Conservation (phyloP, 176 grass and related monocot species). For the Phragmites australis region DNA sequence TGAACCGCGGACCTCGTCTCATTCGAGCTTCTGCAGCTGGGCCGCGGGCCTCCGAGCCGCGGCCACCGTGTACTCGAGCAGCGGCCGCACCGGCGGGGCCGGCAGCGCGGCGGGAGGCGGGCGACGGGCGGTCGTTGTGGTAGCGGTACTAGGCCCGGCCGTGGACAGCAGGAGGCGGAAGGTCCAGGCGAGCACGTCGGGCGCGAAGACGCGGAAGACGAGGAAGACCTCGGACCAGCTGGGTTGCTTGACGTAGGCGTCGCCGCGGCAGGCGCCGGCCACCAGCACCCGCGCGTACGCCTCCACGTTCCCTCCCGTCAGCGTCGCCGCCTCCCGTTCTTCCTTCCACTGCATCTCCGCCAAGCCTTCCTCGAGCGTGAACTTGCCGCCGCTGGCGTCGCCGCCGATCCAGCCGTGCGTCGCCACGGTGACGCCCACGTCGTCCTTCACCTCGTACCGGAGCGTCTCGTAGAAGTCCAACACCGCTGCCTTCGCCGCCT, state of each 20-base stretch:
- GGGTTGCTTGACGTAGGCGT: slow-evolving; percentile 60
- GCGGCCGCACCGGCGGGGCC: slow-evolving; percentile 32
- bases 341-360: slow-evolving; percentile 61
- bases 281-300: slow-evolving; percentile 72
- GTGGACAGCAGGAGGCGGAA: slow-evolving; percentile 69
- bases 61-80: slow-evolving; percentile 43
- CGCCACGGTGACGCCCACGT: slow-evolving; percentile 70
- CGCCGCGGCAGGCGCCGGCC: slow-evolving; percentile 66
- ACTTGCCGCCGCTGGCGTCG: slow-evolving; percentile 49
- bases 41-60: slow-evolving; percentile 17
- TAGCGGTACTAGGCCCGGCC: neutral
- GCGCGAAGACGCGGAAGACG: slow-evolving; percentile 73
- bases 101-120: slow-evolving; percentile 29
- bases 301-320: slow-evolving; percentile 36
- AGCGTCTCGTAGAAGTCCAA: slow-evolving; percentile 89
- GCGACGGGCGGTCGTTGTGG: neutral
- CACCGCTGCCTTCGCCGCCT: slow-evolving; percentile 87
- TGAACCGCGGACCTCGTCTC: neutral
- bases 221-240: slow-evolving; percentile 82
- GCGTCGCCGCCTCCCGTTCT: slow-evolving; percentile 61
- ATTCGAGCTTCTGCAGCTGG: slow-evolving; percentile 40
- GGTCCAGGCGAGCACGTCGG: slow-evolving; percentile 76
- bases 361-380: slow-evolving; percentile 69
- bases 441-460: slow-evolving; percentile 72
- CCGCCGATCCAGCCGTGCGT: slow-evolving; percentile 80